phyloP scores from a whole-genome alignment of 2,329 filamentous ascomycete species.

The Penicillium sp. region DNA sequence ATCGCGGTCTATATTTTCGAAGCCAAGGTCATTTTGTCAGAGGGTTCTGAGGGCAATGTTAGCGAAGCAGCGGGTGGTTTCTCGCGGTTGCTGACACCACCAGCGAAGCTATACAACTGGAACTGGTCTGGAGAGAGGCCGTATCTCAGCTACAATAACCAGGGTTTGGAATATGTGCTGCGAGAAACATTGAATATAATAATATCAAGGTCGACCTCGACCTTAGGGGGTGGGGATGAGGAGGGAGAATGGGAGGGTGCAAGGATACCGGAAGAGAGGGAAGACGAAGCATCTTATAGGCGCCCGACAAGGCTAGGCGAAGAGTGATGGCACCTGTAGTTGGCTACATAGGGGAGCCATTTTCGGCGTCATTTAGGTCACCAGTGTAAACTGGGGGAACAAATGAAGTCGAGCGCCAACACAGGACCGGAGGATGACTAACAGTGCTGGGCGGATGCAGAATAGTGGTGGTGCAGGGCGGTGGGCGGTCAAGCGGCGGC shows the following conservation, averaged over 20 bases:
- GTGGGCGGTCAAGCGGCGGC: constrained; percentile 19
- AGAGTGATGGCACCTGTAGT: not conserved
- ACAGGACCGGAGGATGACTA: constrained; percentile 16
- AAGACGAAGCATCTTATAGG: constrained; percentile 19
- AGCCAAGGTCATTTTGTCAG: too few relatives aligned
- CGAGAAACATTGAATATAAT: too few relatives aligned
- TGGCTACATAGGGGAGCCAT: constrained; percentile 20
- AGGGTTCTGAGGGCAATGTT: too few relatives aligned
- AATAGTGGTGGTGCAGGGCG: too few relatives aligned
- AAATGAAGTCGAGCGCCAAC: constrained; percentile 11
- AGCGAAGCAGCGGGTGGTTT: too few relatives aligned
- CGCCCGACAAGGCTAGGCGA: not conserved
- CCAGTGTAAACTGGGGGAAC: constrained; percentile 20
- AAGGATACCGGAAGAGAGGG: constrained; percentile 5
- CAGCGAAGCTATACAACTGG: too few relatives aligned
- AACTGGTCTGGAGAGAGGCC: too few relatives aligned
- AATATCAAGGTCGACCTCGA: constrained; percentile 8
- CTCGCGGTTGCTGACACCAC: too few relatives aligned
- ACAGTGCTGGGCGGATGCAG: not conserved
- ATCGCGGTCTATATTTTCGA: too few relatives aligned
- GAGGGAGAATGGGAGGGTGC: not conserved
- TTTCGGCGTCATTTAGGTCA: constrained; percentile 23
- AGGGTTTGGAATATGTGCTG: too few relatives aligned
- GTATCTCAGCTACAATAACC: too few relatives aligned
- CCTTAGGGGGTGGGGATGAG: not conserved